Percentiles rank a stretch among this genome's conserved stretches.
Evolutionary conservation across 805 yeast species (phyloP).

Genomic region (Ogataea trehalophila): DNA sequence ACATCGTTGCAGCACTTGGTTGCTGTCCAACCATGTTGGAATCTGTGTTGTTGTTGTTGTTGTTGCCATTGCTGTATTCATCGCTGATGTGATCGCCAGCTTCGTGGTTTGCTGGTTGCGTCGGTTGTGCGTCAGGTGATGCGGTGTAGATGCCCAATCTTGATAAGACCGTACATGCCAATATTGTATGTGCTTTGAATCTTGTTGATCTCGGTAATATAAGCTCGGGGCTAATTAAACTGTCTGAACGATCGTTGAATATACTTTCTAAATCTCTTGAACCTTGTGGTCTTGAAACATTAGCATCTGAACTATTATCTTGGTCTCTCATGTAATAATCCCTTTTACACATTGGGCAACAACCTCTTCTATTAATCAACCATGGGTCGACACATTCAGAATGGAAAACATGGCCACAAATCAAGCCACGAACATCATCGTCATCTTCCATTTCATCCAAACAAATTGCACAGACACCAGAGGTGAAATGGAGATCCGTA

Average conservation of each 20-base stretch:
- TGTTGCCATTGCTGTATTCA: background rate
- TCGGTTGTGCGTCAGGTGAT: background rate
- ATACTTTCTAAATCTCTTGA: conserved; percentile 19
- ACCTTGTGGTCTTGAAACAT: conserved; percentile 10
- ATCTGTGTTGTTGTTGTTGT: background rate
- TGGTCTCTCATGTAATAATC: conserved; percentile 48
- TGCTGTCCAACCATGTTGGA: background rate
- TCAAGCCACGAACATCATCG: conserved; percentile 63
- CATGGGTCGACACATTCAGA: conserved; percentile 77
- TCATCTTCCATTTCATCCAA: conserved; percentile 59
- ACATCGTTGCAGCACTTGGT: background rate
- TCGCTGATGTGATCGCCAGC: background rate
- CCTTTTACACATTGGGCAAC: conserved; percentile 80
- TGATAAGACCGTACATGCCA: conserved; percentile 17
- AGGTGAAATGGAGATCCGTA: conserved; percentile 43
- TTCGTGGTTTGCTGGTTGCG: background rate
- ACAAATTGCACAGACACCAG: conserved; percentile 78
- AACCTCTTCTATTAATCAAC: conserved; percentile 68
- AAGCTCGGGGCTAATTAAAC: conserved; percentile 8
- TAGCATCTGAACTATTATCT: background rate
- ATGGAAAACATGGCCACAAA: conserved; percentile 84
- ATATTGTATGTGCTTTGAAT: conserved; percentile 23
- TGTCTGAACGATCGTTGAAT: conserved; percentile 19
- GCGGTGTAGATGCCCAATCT: conserved; percentile 11
- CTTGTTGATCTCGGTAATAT: conserved; percentile 22